Percentiles rank a stretch among this genome's conserved stretches.
Evolutionary conservation across 306 rosid genomes (phyloP).

Genomic region (Comarum palustre): DNA sequence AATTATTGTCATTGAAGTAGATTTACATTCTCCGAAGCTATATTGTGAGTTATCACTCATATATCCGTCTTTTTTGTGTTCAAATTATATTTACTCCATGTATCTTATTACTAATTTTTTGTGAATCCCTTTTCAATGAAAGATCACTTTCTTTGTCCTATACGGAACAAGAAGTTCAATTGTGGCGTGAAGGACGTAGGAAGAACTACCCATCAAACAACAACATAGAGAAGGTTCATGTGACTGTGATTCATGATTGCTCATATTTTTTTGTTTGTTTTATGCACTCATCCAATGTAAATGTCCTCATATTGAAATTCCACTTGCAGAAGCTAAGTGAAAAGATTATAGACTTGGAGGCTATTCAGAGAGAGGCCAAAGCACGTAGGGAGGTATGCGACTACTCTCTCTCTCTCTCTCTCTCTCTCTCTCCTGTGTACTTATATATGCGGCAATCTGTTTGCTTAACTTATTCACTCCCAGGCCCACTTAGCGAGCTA

Average conservation of each 20-base stretch:
- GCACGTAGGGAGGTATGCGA: slow-evolving; percentile 52
- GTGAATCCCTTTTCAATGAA: slow-evolving; percentile 24
- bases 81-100: slow-evolving; percentile 1
- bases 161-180: slow-evolving; percentile 67
- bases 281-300: slow-evolving; percentile 13
- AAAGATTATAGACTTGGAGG: slow-evolving; percentile 25
- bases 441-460: not conserved
- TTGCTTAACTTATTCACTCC: not conserved
- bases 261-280: not conserved
- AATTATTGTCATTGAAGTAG: not conserved
- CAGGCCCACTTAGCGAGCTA: not conserved
- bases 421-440: not conserved
- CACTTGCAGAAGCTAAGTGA: slow-evolving; percentile 49
- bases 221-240: slow-evolving; percentile 54
- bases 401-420: not conserved
- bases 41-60: slow-evolving; percentile 5
- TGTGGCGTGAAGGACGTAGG: slow-evolving; percentile 85
- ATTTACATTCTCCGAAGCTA: slow-evolving; percentile 10
- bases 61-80: not conserved
- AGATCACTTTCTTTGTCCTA: slow-evolving; percentile 49
- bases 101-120: slow-evolving; percentile 10
- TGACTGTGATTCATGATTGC: slow-evolving; percentile 19
- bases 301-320: slow-evolving; percentile 32
- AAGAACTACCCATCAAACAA: slow-evolving; percentile 61
- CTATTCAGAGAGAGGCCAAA: slow-evolving; percentile 45